Evolutionary conservation across 129 eudicot species (phyloP), one percentile per base, ranked within the genome.

Genomic region (Mikania micrantha): DNA sequence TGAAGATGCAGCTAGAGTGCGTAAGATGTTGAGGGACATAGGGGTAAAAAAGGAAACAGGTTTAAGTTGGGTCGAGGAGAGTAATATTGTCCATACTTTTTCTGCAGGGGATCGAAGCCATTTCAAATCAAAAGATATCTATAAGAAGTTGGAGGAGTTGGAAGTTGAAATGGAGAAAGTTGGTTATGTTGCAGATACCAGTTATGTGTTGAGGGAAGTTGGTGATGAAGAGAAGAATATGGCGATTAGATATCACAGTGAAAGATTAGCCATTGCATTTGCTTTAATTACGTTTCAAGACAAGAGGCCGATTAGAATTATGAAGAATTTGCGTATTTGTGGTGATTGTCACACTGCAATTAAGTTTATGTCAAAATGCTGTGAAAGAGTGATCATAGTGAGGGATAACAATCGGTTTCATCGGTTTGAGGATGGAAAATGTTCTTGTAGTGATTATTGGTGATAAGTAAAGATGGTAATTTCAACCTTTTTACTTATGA

Each of bases 21-120:
- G 98, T 12, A 88, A 84, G 77, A 78, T 78, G 95, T 35, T 92
- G 40, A 84, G 88, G 76, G 96, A 92, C 68, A 79, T 32, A 49
- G 96, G 98, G 69, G 73, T 86, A 77, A 93, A 82, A 75, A 93
- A 93, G 81, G 98, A 88, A 77, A 84, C 96, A 0, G 98, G 98
- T 53, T 84, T 93, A 70, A 93, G 98, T 34, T 93, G 98, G 98
- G 92, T 93, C 12, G 98, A 93, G 69, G 96, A 93, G 76, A 92
- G 92, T 63, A 93, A 82, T 75, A 60, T 20, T 52, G 82, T 93
- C 39, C 96, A 93, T 72, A 88, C 83, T 45, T 93, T 93, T 77
- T 71, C 84, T 12, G 76, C 95, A 32, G 96, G 98, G 31, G 98
- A 88, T 32, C 77, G 85, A 67, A 35, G 79, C 1, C 87, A 93